Evolutionary conservation across 2,329 filamentous ascomycete species (phyloP).

Genomic region (Simplicillium aogashimaense): DNA sequence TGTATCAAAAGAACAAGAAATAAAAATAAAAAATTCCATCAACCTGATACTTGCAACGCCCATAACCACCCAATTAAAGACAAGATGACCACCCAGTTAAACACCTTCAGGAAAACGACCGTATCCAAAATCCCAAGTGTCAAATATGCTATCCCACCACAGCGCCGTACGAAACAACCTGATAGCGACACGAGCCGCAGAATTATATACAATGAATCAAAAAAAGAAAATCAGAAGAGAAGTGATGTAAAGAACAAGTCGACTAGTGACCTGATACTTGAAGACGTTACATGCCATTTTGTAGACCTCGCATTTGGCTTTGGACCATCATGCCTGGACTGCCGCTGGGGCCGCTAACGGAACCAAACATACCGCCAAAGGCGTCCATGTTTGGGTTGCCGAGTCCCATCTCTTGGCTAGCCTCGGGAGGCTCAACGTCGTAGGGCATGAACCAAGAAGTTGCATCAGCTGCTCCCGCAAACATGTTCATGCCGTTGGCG

Average conservation of each 20-base stretch:
- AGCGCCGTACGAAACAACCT: too few relatives aligned
- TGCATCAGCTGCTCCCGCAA: slow-evolving; percentile 33
- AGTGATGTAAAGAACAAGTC: background rate
- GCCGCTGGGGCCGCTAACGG: too few relatives aligned
- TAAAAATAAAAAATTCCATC: too few relatives aligned
- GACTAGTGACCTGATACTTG: background rate
- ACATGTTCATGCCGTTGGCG: slow-evolving; percentile 9
- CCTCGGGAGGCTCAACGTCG: slow-evolving; percentile 70
- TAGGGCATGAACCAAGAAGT: slow-evolving; percentile 91
- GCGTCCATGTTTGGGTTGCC: slow-evolving; percentile 32
- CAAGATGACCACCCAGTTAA: too few relatives aligned
- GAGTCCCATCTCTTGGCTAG: slow-evolving; percentile 33
- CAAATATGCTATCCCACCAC: too few relatives aligned
- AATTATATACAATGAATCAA: background rate
- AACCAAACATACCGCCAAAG: slow-evolving; percentile 37
- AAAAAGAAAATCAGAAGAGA: background rate
- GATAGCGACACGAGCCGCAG: too few relatives aligned
- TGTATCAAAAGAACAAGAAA: too few relatives aligned
- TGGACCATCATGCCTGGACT: slow-evolving; percentile 22
- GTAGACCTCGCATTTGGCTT: slow-evolving; percentile 20
- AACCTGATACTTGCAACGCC: too few relatives aligned
- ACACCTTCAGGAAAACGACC: too few relatives aligned
- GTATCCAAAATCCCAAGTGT: too few relatives aligned
- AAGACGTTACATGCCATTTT: slow-evolving; percentile 19
- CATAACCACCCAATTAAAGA: too few relatives aligned